These are phyloP conservation scores for Gardenia jasminoides DNA, from an alignment of 257 asterid species.

Conservation along the genomic window DNA sequence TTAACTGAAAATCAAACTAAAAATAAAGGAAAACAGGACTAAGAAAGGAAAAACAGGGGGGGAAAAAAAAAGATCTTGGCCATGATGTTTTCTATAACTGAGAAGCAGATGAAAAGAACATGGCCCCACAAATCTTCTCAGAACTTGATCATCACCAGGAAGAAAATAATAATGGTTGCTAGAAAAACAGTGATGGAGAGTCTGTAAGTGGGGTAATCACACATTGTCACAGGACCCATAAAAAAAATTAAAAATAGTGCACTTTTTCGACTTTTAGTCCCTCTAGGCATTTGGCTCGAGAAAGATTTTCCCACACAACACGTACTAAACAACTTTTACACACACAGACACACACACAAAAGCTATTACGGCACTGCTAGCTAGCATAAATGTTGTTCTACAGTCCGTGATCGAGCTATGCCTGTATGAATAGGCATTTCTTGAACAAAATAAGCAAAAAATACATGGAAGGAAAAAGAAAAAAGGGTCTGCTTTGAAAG, in stretches of 20 bases:
- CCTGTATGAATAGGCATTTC: neutral
- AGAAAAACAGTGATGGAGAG: constrained; percentile 10
- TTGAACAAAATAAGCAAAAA: neutral
- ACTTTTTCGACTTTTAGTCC: constrained; percentile 16
- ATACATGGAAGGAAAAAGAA: neutral
- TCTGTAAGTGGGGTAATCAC: neutral
- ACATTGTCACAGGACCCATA: constrained; percentile 4
- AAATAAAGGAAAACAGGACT: neutral
- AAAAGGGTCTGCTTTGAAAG: neutral
- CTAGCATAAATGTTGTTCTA: neutral
- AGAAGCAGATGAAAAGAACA: neutral
- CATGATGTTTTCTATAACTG: neutral
- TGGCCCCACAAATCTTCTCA: constrained; percentile 1
- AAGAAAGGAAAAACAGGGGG: neutral
- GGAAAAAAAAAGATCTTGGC: neutral
- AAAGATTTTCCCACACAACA: constrained; percentile 21
- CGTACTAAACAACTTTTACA: neutral
- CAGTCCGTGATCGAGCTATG: neutral
- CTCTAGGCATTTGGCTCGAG: constrained; percentile 29
- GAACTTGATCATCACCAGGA: neutral
- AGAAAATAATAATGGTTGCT: constrained; percentile 4
- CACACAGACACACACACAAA: neutral
- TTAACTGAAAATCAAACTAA: neutral
- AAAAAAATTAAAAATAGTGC: constrained; percentile 29
- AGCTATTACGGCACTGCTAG: no score